Base-by-base conservation (phyloP, 495 filamentous ascomycete species). In the Lasiosphaeria ovina region DNA sequence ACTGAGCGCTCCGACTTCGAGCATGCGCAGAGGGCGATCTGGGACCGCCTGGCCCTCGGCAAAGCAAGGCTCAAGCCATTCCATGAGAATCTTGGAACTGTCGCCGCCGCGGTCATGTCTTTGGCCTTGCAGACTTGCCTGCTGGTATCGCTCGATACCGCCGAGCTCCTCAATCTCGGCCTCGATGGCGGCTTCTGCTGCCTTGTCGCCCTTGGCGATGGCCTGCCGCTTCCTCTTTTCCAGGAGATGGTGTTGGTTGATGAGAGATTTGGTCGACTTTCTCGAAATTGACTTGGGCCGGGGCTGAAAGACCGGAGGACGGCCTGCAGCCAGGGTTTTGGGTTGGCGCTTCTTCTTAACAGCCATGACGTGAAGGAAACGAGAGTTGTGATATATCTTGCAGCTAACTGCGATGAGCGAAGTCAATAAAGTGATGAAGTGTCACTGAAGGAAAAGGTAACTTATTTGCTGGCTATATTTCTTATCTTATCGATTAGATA, bases 1-100 rank as follows among this genome's bases (percentile, higher is more conserved):
- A 63, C 90, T 93, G 51, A 99, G 81, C 10, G 92, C 91, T 35
- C 94, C 94, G 53, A 99, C 86, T 70, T 99, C 94, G 5, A 99
- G 82, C 73, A 97, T 81, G 17, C 80, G 81, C 34, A 90, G 67
- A 54, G 75, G 76, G 34, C 55, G 65, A 42, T 66, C 60, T 31
- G 61, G 58, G 54, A 70, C 49, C 12, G 63, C 55, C 60, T 68
- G 58, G 14, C 78, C 64, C 35, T 60, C 40, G 12, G 67, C 35
- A 35, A 70, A 52, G 11, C 54, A 62, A 17, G 85, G 76, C 51
- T 80, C 72, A 36, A 98, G 81, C 94, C 94, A 99, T 69, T 93
- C 82, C 75, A 97, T 83, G 24, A 99, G 78, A 3, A 93, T 77
- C 67, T 83, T 88, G 50, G 91, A 96, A 31, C 90, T 93, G 77